Percentiles rank a stretch among this genome's conserved stretches.
phyloP scores from a whole-genome alignment of 2,329 filamentous ascomycete species.

The Trichophyton mentagrophytes region DNA sequence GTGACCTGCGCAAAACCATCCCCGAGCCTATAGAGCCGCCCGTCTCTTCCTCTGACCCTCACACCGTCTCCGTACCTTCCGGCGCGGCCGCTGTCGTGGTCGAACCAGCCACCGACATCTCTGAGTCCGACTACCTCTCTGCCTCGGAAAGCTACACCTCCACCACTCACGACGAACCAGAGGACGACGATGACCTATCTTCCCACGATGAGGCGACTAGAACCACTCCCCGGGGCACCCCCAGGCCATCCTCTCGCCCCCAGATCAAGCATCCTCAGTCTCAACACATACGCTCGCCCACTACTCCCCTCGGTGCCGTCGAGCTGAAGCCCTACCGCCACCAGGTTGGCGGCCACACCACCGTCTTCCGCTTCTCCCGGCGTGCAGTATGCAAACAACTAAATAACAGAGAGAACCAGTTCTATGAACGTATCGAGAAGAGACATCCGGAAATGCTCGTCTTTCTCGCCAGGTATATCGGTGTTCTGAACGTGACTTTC shows the following conservation, averaged over 20 bases:
- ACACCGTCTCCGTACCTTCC: too few relatives aligned
- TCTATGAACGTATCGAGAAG: slow-evolving; percentile 91
- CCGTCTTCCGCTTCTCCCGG: slow-evolving; percentile 87
- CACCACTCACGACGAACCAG: slow-evolving; percentile 15
- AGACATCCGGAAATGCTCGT: slow-evolving; percentile 79
- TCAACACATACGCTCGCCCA: slow-evolving; percentile 12
- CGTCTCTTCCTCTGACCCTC: slow-evolving; percentile 9
- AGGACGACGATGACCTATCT: slow-evolving; percentile 39
- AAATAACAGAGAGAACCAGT: slow-evolving; percentile 96
- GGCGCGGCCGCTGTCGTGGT: slow-evolving; percentile 20
- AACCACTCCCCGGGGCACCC: slow-evolving; percentile 33
- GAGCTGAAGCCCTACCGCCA: slow-evolving; percentile 95
- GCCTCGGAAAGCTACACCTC: slow-evolving; percentile 33
- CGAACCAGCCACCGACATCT: slow-evolving; percentile 28
- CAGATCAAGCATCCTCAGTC: slow-evolving; percentile 11
- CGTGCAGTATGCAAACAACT: slow-evolving; percentile 95
- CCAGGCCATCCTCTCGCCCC: slow-evolving; percentile 18
- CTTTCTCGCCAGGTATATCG: slow-evolving; percentile 92
- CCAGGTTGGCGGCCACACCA: slow-evolving; percentile 93
- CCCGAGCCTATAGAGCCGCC: slow-evolving; percentile 20
- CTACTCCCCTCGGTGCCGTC: slow-evolving; percentile 66
- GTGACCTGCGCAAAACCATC: slow-evolving; percentile 38
- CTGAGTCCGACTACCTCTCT: slow-evolving; percentile 34
- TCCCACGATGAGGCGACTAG: slow-evolving; percentile 41
- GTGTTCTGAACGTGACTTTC: slow-evolving; percentile 91